A percentile compares a stretch with the other conserved stretches of the same genome.
Evolutionary conservation across 306 rosid genomes (phyloP).

Genomic region (Cajanus cajan): DNA sequence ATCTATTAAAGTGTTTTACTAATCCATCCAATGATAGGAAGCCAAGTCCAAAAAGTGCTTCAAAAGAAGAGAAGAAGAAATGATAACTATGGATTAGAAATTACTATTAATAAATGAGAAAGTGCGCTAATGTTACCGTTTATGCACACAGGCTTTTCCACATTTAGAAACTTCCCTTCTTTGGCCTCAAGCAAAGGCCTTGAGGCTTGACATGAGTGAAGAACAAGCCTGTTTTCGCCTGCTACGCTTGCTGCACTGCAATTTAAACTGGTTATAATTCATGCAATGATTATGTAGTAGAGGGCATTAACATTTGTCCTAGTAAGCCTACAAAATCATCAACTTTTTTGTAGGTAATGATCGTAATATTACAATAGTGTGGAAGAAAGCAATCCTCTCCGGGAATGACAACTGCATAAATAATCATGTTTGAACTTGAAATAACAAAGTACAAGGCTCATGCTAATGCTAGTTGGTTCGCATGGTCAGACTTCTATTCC

Average conservation of each 20-base stretch:
- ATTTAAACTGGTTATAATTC: constrained; percentile 15
- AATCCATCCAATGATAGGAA: not conserved
- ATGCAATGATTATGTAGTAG: constrained; percentile 21
- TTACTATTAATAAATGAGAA: not conserved
- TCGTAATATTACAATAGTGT: not conserved
- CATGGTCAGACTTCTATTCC: not conserved
- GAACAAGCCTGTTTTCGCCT: constrained; percentile 12
- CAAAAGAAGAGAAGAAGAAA: not conserved
- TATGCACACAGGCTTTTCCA: not conserved
- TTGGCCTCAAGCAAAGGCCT: constrained; percentile 35
- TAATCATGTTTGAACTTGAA: not conserved
- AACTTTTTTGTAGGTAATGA: not conserved
- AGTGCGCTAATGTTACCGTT: not conserved
- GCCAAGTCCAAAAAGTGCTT: not conserved
- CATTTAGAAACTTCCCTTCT: constrained; percentile 24
- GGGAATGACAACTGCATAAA: not conserved
- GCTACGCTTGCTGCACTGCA: not conserved
- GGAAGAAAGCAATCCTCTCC: not conserved
- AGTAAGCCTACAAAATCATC: not conserved
- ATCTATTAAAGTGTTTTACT: not conserved
- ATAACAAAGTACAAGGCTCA: constrained; percentile 10
- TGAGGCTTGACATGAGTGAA: constrained; percentile 19
- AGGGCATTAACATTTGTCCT: not conserved
- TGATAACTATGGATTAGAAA: not conserved
- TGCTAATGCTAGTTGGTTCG: not conserved